These are phyloP conservation scores for Macrophomina tecta DNA, from an alignment of 2,329 filamentous ascomycete genomes.

Conservation along the genomic window DNA sequence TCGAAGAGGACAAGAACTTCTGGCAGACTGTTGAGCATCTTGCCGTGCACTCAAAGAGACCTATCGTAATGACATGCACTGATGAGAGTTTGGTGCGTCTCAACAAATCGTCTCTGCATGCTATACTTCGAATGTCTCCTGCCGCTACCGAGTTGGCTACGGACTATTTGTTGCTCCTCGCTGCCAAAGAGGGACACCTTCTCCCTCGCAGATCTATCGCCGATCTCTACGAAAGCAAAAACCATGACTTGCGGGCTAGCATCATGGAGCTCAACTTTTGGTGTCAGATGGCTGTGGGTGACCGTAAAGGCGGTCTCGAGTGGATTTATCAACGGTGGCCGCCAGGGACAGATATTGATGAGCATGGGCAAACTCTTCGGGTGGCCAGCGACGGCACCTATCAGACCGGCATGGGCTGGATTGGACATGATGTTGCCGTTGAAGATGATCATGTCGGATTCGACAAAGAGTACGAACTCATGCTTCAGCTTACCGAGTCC, in stretches of 20 bases:
- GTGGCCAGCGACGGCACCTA: conserved; percentile 86
- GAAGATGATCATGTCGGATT: conserved; percentile 46
- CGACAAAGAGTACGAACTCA: conserved; percentile 65
- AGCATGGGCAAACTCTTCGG: conserved; percentile 70
- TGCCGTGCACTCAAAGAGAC: conserved; percentile 83
- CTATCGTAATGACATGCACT: conserved; percentile 95
- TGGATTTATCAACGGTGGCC: conserved; percentile 88
- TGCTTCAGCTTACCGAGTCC: conserved; percentile 69
- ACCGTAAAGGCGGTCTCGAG: conserved; percentile 82
- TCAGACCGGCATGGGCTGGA: conserved; percentile 75
- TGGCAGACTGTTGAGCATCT: conserved; percentile 83
- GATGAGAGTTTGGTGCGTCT: conserved; percentile 83
- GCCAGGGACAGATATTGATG: conserved; percentile 71
- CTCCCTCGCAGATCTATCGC: conserved; percentile 71
- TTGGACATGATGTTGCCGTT: conserved; percentile 66
- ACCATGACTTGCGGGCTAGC: conserved; percentile 77
- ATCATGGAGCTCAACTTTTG: conserved; percentile 90
- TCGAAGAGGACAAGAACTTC: conserved; percentile 94
- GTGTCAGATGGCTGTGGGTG: conserved; percentile 95
- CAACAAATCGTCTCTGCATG: conserved; percentile 77
- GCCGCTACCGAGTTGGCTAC: conserved; percentile 72
- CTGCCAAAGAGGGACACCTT: conserved; percentile 87
- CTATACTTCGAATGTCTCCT: conserved; percentile 76
- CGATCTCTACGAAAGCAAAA: conserved; percentile 72
- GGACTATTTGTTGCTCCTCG: conserved; percentile 81